A percentile compares a stretch with the other conserved stretches of the same genome.
Conservation (phyloP, 2,329 filamentous ascomycete genomes). For the Beauveria sp. region DNA sequence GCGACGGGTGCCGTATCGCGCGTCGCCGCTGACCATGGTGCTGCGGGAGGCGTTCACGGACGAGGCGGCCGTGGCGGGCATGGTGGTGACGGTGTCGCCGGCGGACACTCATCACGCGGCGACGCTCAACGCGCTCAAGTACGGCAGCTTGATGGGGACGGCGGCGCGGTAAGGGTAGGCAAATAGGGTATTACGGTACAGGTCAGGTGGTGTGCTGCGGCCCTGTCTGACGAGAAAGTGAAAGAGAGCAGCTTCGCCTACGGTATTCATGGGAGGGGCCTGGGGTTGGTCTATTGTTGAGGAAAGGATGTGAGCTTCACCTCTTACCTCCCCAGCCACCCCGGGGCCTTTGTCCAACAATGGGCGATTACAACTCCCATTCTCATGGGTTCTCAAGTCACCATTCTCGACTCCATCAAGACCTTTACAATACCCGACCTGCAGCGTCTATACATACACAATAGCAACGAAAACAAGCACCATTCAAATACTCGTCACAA, state of each 20-base stretch:
- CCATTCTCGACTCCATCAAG: background rate
- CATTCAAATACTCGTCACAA: background rate
- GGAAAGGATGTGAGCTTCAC: background rate
- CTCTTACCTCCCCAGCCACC: background rate
- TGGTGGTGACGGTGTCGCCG: slow-evolving; percentile 29
- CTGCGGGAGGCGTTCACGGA: slow-evolving; percentile 28
- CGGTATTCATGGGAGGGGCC: background rate
- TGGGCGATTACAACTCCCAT: background rate
- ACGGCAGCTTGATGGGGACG: slow-evolving; percentile 31
- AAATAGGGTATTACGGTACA: background rate
- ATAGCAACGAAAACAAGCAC: background rate
- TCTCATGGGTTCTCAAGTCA: background rate
- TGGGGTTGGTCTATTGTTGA: background rate
- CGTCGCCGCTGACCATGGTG: slow-evolving; percentile 35
- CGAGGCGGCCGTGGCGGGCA: slow-evolving; percentile 8
- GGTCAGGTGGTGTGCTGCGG: background rate
- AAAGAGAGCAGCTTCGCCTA: background rate
- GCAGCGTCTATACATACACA: background rate
- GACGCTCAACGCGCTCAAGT: slow-evolving; percentile 35
- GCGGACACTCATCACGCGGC: slow-evolving; percentile 27
- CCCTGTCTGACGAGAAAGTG: background rate
- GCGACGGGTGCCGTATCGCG: slow-evolving; percentile 31
- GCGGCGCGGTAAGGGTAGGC: background rate
- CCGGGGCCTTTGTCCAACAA: background rate
- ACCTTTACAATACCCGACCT: background rate